Percentiles rank a stretch among this genome's conserved stretches.
These are phyloP conservation scores for Lyophyllum semitale DNA, from an alignment of 768 basidiomycete species.

Conservation along the genomic window DNA sequence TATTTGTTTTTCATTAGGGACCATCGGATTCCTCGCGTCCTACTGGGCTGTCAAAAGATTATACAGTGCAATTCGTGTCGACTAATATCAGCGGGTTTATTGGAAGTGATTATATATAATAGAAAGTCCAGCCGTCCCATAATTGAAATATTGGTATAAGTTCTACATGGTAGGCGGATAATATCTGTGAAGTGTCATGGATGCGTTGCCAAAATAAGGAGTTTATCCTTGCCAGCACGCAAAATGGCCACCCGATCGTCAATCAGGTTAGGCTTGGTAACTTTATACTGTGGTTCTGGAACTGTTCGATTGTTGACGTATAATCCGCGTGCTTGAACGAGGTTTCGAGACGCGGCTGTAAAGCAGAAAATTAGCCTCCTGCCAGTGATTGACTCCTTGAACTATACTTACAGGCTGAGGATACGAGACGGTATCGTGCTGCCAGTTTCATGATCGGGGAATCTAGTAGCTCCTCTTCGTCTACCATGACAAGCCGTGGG, in stretches of 20 bases:
- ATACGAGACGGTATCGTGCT: conserved; percentile 53
- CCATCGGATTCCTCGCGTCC: conserved; percentile 88
- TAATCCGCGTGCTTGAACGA: conserved; percentile 66
- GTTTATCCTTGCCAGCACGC: conserved; percentile 74
- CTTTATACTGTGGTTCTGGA: conserved; percentile 44
- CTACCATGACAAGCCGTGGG: conserved; percentile 58
- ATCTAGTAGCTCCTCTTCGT: conserved; percentile 51
- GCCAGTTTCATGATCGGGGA: conserved; percentile 64
- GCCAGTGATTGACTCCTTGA: neutral
- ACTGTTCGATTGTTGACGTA: conserved; percentile 70
- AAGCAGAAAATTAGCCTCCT: conserved; percentile 5
- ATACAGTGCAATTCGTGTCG: conserved; percentile 82
- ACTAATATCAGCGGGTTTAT: conserved; percentile 35
- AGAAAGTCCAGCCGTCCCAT: neutral
- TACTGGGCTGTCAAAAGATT: conserved; percentile 89
- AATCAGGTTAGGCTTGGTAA: conserved; percentile 52
- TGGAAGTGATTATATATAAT: neutral
- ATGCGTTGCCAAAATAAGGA: conserved; percentile 49
- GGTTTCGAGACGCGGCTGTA: conserved; percentile 63
- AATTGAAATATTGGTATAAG: too few species aligned
- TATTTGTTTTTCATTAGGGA: conserved; percentile 48
- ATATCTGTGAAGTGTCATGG: neutral
- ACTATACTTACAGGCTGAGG: conserved; percentile 63
- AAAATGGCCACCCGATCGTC: conserved; percentile 63
- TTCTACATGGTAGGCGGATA: neutral